These are phyloP conservation scores for Termitomyces sp. DNA, from an alignment of 1,284 basidiomycete species.

Conservation along the genomic window DNA sequence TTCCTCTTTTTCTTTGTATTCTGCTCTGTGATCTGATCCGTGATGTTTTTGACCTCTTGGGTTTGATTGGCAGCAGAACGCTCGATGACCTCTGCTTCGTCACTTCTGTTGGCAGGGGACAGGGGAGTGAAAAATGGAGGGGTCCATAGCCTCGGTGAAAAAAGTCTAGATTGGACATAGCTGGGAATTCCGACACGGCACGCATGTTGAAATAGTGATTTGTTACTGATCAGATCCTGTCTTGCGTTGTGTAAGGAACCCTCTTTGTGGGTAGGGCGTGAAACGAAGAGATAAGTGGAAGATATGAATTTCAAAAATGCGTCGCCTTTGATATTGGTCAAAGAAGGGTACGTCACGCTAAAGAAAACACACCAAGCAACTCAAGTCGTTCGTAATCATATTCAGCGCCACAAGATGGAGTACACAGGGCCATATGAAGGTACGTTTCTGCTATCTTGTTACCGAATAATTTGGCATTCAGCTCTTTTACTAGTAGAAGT, in stretches of 20 bases:
- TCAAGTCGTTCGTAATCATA: slow-evolving; percentile 79
- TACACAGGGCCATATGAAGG: slow-evolving; percentile 60
- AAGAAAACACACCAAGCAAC: slow-evolving; percentile 52
- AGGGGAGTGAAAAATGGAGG: slow-evolving; percentile 41
- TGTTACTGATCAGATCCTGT: slow-evolving; percentile 70
- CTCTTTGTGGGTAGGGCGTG: slow-evolving; percentile 55
- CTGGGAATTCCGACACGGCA: slow-evolving; percentile 52
- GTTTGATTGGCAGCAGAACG: background rate
- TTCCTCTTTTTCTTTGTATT: slow-evolving; percentile 29
- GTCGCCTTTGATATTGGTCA: slow-evolving; percentile 50
- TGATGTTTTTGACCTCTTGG: slow-evolving; percentile 2
- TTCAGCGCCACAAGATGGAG: slow-evolving; percentile 61
- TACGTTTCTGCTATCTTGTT: slow-evolving; percentile 53
- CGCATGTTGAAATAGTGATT: slow-evolving; percentile 53
- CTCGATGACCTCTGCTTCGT: background rate
- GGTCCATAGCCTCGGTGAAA: slow-evolving; percentile 59
- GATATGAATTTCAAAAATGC: slow-evolving; percentile 75
- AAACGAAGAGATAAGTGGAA: slow-evolving; percentile 69
- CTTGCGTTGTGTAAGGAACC: slow-evolving; percentile 59
- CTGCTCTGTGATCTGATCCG: slow-evolving; percentile 7
- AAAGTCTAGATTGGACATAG: slow-evolving; percentile 69
- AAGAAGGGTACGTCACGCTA: background rate
- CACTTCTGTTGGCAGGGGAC: slow-evolving; percentile 9
- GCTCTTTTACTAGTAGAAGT: slow-evolving; percentile 65
- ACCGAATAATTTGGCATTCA: slow-evolving; percentile 66